phyloP scores from a whole-genome alignment of 148 eudicot species.

The Heliosperma pusillum region DNA sequence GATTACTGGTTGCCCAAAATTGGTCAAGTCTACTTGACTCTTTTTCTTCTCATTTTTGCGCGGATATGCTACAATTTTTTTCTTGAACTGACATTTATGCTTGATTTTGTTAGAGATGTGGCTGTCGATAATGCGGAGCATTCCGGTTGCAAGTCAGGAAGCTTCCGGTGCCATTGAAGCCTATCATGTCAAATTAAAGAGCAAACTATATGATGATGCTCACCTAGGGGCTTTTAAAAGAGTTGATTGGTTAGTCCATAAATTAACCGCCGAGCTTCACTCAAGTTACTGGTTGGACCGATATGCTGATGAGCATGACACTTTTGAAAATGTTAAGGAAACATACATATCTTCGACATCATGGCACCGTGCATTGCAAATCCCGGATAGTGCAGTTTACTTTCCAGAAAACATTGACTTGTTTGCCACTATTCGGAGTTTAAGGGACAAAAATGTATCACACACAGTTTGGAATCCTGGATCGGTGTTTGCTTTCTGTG shows the following conservation, averaged over 20 bases:
- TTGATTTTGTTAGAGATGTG: slow-evolving; percentile 67
- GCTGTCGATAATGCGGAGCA: slow-evolving; percentile 63
- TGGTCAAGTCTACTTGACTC: slow-evolving; percentile 39
- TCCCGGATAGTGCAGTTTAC: slow-evolving; percentile 56
- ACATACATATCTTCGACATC: slow-evolving; percentile 84
- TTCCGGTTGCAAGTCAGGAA: slow-evolving; percentile 91
- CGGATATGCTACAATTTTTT: neutral
- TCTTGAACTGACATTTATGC: slow-evolving; percentile 16
- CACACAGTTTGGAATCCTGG: slow-evolving; percentile 78
- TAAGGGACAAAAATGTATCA: slow-evolving; percentile 39
- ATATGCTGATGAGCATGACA: slow-evolving; percentile 83
- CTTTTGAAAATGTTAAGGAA: slow-evolving; percentile 74
- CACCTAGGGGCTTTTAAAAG: slow-evolving; percentile 78
- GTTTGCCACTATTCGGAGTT: slow-evolving; percentile 65
- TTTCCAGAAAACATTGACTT: slow-evolving; percentile 42
- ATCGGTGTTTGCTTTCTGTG: slow-evolving; percentile 86
- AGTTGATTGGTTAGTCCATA: slow-evolving; percentile 95
- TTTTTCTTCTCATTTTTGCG: neutral
- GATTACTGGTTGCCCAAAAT: slow-evolving; percentile 86
- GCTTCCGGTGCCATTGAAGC: slow-evolving; percentile 94
- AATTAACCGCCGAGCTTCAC: slow-evolving; percentile 79
- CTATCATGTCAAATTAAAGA: slow-evolving; percentile 87
- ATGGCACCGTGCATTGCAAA: slow-evolving; percentile 78
- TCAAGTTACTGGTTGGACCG: slow-evolving; percentile 93
- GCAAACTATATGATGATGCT: slow-evolving; percentile 71